A percentile compares a stretch with the other conserved stretches of the same genome.
Conservation (phyloP, 441 rosid species). For the Erodium texanum region DNA sequence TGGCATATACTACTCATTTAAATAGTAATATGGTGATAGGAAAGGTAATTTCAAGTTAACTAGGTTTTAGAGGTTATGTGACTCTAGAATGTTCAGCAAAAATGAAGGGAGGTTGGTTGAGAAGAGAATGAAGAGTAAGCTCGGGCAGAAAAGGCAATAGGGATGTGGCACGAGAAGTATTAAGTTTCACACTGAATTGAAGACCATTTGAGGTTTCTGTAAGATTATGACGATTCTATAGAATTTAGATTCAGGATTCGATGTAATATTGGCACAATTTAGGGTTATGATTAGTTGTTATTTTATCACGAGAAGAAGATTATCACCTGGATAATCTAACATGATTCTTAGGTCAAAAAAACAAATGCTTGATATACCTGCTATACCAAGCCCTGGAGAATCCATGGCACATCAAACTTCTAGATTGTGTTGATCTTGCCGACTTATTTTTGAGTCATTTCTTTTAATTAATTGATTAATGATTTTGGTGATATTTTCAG, state of each 20-base stretch:
- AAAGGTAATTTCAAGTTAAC: background rate
- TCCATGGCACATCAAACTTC: background rate
- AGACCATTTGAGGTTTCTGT: background rate
- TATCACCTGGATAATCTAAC: background rate
- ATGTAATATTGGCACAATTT: background rate
- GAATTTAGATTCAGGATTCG: background rate
- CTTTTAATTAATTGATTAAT: background rate
- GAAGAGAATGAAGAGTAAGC: background rate
- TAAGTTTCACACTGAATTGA: background rate
- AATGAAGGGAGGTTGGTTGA: background rate
- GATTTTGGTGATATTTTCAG: slow-evolving; percentile 29
- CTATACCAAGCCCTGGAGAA: background rate
- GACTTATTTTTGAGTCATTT: background rate
- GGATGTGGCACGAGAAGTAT: background rate
- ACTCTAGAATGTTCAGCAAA: background rate
- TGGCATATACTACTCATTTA: background rate
- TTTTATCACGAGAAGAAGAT: background rate
- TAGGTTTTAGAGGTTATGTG: slow-evolving; percentile 4
- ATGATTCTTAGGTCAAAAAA: background rate
- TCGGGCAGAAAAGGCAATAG: background rate
- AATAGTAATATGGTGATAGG: background rate
- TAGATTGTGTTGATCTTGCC: background rate
- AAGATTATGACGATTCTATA: background rate
- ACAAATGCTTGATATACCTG: background rate
- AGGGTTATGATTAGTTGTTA: background rate